Base-by-base conservation (phyloP, 495 filamentous ascomycete genomes). In the Amniculicola lignicola region DNA sequence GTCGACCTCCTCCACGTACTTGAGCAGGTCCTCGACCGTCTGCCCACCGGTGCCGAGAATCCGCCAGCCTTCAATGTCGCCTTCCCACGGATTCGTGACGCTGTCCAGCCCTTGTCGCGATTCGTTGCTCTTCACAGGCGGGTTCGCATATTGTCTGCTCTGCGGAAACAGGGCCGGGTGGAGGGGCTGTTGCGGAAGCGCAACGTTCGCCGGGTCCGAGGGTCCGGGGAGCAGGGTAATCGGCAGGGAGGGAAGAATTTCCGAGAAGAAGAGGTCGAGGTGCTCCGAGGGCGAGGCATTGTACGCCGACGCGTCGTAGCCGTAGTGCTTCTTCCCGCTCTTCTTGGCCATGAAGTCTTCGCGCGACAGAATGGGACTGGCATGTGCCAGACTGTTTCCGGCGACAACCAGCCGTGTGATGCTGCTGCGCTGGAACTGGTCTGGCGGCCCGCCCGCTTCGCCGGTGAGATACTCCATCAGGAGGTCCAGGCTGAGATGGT, bases 61-160 rank as follows among this genome's bases (percentile, higher is more conserved):
- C 22, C 86, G 77, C 84, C 86, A 90, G 2, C 90, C 94, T 31
- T 93, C 90, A 0, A 97, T 71, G 64, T 93, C 86, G 23, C 82
- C 89, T 51, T 91, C 86, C 85, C 87, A 95, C 0, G 93, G 93
- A 66, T 99, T 99, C 35, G 93, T 96, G 33, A 89, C 89, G 35
- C 78, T 80, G 71, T 96, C 88, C 48, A 98, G 85, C 85, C 89
- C 95, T 24, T 86, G 82, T 0, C 78, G 72, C 44, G 84, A 79
- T 16, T 70, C 64, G 24, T 70, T 70, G 23, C 70, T 66, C 4
- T 74, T 70, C 0, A 60, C 75, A 5, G 82, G 77, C 14, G 70
- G 65, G 12, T 79, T 73, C 19, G 80, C 74, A 65, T 89, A 97
- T 21, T 77, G 73, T 59, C 90, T 75, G 18, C 88, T 75, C 12